Base-by-base conservation (phyloP, 164 flowering plant genomes). In the Buxus sempervirens region DNA sequence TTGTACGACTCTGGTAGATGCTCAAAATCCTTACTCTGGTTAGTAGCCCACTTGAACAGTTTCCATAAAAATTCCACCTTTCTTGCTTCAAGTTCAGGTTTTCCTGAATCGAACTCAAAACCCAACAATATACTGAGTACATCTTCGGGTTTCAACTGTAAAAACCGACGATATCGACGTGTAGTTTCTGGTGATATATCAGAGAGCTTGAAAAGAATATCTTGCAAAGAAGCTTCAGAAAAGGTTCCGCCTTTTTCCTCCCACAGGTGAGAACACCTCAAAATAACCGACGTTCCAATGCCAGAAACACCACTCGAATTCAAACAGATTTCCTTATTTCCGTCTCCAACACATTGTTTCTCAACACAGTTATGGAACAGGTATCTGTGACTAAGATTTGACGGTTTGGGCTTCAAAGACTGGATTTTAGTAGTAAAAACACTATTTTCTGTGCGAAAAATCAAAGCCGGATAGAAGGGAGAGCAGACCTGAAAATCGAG, bases 11-110 rank as follows among this genome's bases (percentile, higher is more conserved):
- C 62, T 16, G 85, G 83, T 12, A 83, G 76, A 80, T 91, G 93
- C 69, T 75, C 70, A 75, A 87, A 86, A 54, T 65, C 81, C 77
- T 63, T 64, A 72, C 54, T 54, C 60, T 82, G 82, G 23, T 72
- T 63, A 63, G 70, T 64, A 71, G 84, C 88, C 90, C 87, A 84
- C 64, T 73, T 83, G 78, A 89, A 95, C 77, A 95, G 74, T 60
- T 63, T 78, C 96, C 91, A 90, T 55, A 90, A 80, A 77, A 74
- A 60, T 48, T 66, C 82, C 61, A 89, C 91, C 75, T 82, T 86
- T 72, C 54, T 68, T 54, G 69, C 62, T 73, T 72, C 80, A 76
- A 71, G 9, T 9, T 61, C 77, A 51, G 16, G 68, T 1, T 74
- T 74, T 51, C 63, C 68, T 51, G 68, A 48, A 59, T 75, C 78